Percentiles rank a stretch among this genome's conserved stretches.
phyloP scores from a whole-genome alignment of 306 rosid genomes.

The Quercus rubra region DNA sequence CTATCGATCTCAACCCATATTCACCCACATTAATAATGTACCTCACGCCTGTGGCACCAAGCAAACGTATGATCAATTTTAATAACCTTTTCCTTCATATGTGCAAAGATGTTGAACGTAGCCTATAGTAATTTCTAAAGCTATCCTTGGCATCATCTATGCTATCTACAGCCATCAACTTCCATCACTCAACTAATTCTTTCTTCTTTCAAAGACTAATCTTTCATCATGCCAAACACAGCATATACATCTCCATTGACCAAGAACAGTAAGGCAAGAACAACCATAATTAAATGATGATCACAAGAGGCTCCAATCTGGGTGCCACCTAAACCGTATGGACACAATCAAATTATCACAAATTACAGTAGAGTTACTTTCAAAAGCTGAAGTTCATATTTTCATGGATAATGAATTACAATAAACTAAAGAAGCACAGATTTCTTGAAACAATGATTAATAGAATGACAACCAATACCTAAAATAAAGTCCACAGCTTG shows the following conservation, averaged over 20 bases:
- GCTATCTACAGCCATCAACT: neutral
- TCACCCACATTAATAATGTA: too few species aligned
- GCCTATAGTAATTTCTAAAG: too few species aligned
- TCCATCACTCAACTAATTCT: neutral
- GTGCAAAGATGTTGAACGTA: too few species aligned
- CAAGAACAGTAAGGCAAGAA: neutral
- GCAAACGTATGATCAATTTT: too few species aligned
- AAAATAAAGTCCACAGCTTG: constrained; percentile 88
- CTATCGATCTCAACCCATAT: too few species aligned
- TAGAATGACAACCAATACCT: constrained; percentile 38
- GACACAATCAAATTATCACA: neutral
- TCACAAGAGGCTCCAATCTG: neutral
- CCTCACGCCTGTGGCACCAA: too few species aligned
- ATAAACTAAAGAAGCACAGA: neutral
- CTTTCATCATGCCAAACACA: neutral
- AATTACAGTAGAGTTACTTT: neutral
- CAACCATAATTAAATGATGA: neutral
- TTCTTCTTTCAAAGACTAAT: neutral
- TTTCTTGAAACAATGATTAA: neutral
- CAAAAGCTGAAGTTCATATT: neutral
- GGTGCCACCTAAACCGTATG: neutral
- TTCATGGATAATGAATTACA: neutral
- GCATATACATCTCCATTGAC: neutral
- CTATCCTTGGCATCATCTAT: too few species aligned
- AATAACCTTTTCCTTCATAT: too few species aligned